Evolutionary conservation across 805 yeast genomes (phyloP).

Genomic region (Starmerella bombi): DNA sequence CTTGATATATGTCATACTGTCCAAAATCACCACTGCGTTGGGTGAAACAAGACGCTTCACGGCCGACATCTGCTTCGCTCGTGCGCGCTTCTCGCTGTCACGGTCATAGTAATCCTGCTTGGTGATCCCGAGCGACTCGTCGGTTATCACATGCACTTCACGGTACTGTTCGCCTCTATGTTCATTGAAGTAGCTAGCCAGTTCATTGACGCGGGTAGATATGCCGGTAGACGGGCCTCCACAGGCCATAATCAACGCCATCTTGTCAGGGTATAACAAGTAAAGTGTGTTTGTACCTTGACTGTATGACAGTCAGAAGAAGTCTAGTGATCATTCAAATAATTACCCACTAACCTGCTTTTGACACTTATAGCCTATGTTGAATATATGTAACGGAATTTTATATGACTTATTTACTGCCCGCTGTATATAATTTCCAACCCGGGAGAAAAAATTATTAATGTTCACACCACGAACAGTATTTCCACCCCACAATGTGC

Average conservation of each 20-base stretch:
- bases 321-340: no score
- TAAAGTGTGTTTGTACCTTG: no score
- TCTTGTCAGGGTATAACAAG: no score
- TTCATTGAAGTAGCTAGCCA: conserved; percentile 37
- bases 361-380: no score
- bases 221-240: conserved; percentile 86
- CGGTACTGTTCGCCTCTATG: conserved; percentile 32
- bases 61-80: conserved; percentile 79
- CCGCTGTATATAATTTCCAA: no score
- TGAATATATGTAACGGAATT: no score
- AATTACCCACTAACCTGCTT: no score
- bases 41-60: conserved; percentile 68
- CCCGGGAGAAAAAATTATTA: neutral
- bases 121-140: conserved; percentile 60
- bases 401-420: no score
- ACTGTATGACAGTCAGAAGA: no score
- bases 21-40: conserved; percentile 64
- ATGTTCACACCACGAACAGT: conserved; percentile 49
- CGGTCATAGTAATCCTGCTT: conserved; percentile 61
- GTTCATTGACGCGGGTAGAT: conserved; percentile 52
- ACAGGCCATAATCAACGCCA: conserved; percentile 76
- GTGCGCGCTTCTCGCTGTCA: conserved; percentile 59
- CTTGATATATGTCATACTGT: conserved; percentile 77
- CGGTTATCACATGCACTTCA: conserved; percentile 57
- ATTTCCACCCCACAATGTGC: conserved; percentile 64